A percentile compares a stretch with the other conserved stretches of the same genome.
Conservation (phyloP, 352 stramenopile species). For the Globisporangium polare region DNA sequence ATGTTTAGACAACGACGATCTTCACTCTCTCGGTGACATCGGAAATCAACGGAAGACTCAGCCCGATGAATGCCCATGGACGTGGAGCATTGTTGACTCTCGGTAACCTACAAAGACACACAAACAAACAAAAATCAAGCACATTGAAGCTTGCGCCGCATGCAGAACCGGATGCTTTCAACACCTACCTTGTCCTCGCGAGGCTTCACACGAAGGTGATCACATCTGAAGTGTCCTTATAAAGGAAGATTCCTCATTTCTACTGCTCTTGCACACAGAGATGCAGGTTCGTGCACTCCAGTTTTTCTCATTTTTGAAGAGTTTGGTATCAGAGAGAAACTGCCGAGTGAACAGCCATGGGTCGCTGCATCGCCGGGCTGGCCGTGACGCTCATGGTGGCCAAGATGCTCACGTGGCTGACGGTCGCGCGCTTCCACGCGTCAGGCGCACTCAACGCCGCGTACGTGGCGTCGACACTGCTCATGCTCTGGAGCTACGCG, state of each 20-base stretch:
- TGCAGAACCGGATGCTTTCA: too few relatives aligned
- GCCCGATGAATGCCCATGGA: background rate
- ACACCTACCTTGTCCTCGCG: too few relatives aligned
- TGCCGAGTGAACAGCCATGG: constrained; percentile 25
- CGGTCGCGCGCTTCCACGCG: constrained; percentile 28
- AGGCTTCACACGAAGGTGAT: background rate
- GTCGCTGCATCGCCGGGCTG: constrained; percentile 33
- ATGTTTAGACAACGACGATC: constrained; percentile 10
- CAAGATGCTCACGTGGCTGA: constrained; percentile 52
- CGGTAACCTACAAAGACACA: background rate
- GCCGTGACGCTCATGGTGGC: constrained; percentile 62
- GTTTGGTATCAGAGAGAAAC: background rate
- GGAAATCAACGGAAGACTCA: background rate
- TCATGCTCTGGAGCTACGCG: constrained; percentile 82
- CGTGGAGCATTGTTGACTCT: background rate
- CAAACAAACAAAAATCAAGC: background rate
- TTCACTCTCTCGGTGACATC: background rate
- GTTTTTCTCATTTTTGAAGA: background rate
- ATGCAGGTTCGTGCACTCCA: background rate
- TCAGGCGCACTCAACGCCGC: constrained; percentile 24
- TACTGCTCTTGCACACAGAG: constrained; percentile 5
- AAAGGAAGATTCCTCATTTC: constrained; percentile 9
- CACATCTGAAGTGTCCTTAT: constrained; percentile 7
- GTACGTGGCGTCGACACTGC: constrained; percentile 32
- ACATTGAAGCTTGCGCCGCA: too few relatives aligned